phyloP scores from a whole-genome alignment of 768 basidiomycete genomes.

The Rhodosporidiobolus odoratus region DNA sequence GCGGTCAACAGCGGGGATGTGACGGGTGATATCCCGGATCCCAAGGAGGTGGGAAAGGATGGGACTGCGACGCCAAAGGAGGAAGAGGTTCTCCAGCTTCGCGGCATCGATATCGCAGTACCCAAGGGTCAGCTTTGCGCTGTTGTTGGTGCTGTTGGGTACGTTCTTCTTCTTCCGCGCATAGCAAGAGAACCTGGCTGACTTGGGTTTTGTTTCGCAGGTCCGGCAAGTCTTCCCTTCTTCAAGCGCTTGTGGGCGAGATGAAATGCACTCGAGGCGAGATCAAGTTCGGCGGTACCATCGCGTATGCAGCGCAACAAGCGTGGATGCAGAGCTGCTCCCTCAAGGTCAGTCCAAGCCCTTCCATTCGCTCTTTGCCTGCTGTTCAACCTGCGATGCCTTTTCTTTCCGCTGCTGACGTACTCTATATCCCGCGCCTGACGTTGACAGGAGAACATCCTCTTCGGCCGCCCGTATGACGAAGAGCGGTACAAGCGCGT shows the following conservation, averaged over 20 bases:
- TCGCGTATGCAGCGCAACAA: constrained; percentile 73
- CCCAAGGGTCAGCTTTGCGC: constrained; percentile 74
- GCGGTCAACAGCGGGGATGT: constrained; percentile 25
- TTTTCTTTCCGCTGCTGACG: not conserved
- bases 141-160: constrained; percentile 74
- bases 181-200: not conserved
- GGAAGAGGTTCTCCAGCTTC: constrained; percentile 15
- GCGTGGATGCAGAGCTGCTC: constrained; percentile 70
- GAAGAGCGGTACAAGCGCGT: constrained; percentile 52
- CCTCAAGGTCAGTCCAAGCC: constrained; percentile 30
- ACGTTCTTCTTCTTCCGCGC: not conserved
- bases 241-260: constrained; percentile 74
- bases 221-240: constrained; percentile 58
- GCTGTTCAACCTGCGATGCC: not conserved
- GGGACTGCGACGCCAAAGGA: not conserved
- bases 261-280: constrained; percentile 68
- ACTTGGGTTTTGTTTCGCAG: constrained; percentile 46
- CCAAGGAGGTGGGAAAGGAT: not conserved
- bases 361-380: constrained; percentile 4
- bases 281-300: constrained; percentile 64
- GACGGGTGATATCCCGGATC: constrained; percentile 15
- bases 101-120: constrained; percentile 60
- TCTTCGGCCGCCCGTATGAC: constrained; percentile 79
- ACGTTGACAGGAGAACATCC: constrained; percentile 71
- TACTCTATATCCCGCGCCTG: not conserved